Evolutionary conservation across 164 flowering plant species (phyloP).

Genomic region (Annona squamosa): DNA sequence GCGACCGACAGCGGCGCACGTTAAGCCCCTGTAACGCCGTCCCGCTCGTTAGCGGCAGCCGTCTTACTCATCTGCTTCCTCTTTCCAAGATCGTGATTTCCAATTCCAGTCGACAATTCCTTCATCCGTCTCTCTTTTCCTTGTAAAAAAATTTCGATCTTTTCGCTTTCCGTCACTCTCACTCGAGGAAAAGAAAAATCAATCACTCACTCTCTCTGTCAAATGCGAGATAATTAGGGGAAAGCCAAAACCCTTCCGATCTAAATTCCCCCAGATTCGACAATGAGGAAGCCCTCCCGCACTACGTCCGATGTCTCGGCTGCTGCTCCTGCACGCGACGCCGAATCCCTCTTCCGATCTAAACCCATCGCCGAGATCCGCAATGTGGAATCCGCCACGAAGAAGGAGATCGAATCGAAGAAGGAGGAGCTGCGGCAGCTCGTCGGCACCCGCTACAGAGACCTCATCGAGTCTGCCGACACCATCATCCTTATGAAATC

Average conservation of each 20-base stretch:
- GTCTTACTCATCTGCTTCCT: too few species aligned
- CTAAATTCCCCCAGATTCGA: slow-evolving; percentile 1
- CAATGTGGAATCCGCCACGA: slow-evolving; percentile 49
- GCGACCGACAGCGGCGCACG: too few species aligned
- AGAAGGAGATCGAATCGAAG: slow-evolving; percentile 64
- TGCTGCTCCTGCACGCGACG: slow-evolving; percentile 28
- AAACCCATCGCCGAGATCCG: slow-evolving; percentile 83
- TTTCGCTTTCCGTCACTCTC: too few species aligned
- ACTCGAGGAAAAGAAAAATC: background rate
- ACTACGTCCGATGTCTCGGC: background rate
- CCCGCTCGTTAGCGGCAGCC: too few species aligned
- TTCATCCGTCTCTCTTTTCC: too few species aligned
- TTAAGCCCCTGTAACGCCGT: too few species aligned
- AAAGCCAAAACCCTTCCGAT: background rate
- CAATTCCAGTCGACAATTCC: too few species aligned
- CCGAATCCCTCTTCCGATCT: slow-evolving; percentile 74
- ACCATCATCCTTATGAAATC: slow-evolving; percentile 80
- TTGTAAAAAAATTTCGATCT: too few species aligned
- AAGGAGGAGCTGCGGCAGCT: slow-evolving; percentile 88
- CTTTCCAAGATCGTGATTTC: too few species aligned
- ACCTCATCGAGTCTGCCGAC: slow-evolving; percentile 91
- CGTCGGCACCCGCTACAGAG: slow-evolving; percentile 82
- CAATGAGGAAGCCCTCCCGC: slow-evolving; percentile 10
- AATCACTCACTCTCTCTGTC: slow-evolving; percentile 1
- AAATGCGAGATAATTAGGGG: slow-evolving; percentile 1